Conservation (phyloP, 176 grass and related monocot genomes). For the Bonia amplexicaulis region DNA sequence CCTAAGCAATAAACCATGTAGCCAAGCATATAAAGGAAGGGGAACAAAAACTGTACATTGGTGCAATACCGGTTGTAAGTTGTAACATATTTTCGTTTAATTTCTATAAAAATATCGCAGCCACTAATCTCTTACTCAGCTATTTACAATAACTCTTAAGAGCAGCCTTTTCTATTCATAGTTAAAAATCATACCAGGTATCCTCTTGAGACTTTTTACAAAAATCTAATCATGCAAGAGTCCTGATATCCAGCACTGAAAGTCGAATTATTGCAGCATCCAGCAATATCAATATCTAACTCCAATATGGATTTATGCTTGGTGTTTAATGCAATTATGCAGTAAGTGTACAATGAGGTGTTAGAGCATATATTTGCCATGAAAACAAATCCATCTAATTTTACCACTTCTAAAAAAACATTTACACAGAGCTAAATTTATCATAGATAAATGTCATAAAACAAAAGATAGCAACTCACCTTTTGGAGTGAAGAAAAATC, state of each 20-base stretch:
- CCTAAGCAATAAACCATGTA: not conserved
- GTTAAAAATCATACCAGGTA: not conserved
- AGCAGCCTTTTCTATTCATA: not conserved
- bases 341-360: not conserved
- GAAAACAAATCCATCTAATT: not conserved
- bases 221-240: not conserved
- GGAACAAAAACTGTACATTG: not conserved
- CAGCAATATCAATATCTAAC: not conserved
- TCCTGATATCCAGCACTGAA: not conserved
- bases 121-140: not conserved
- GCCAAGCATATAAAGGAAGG: not conserved
- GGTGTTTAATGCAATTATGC: not conserved
- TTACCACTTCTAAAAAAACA: not conserved
- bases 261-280: not conserved
- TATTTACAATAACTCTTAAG: not conserved
- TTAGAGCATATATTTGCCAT: not conserved
- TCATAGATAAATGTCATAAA: not conserved
- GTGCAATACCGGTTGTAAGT: not conserved
- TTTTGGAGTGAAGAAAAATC: constrained; percentile 99
- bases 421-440: not conserved
- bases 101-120: not conserved
- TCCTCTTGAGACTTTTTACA: not conserved
- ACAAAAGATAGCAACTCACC: constrained; percentile 39
- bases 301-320: not conserved
- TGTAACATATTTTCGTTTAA: not conserved